Evolutionary conservation across 176 grass and related monocot genomes (phyloP).

Genomic region (Tillandsia fasciculata): DNA sequence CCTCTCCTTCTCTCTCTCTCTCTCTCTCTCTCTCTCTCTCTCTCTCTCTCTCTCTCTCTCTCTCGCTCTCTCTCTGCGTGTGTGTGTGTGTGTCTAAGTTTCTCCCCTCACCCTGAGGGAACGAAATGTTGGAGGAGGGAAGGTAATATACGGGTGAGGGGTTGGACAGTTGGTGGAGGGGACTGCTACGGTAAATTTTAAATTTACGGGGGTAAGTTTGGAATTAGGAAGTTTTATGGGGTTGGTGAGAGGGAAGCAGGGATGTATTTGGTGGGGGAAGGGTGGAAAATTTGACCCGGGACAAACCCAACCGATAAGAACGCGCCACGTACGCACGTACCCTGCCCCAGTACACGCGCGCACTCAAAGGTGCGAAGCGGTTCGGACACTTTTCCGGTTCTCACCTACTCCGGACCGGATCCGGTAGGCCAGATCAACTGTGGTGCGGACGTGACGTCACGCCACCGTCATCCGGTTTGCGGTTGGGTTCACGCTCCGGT

Average conservation of each 20-base stretch:
- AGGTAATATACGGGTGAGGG: conserved; percentile 19
- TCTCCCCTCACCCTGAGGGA: conserved; percentile 30
- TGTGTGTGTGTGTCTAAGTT: not conserved
- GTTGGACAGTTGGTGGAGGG: conserved; percentile 23
- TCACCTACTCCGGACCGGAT: not conserved
- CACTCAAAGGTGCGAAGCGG: not conserved
- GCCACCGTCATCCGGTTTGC: not conserved
- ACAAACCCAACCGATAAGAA: conserved; percentile 1
- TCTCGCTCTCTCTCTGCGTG: too few species aligned
- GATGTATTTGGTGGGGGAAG: conserved; percentile 6
- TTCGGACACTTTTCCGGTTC: not conserved
- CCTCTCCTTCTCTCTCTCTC: not conserved
- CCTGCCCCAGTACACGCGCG: not conserved
- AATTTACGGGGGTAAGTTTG: not conserved
- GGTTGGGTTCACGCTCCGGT: conserved; percentile 1
- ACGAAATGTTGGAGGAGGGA: conserved; percentile 9
- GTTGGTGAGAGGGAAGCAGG: conserved; percentile 31
- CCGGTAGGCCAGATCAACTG: conserved; percentile 26
- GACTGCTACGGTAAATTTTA: not conserved
- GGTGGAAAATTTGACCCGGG: not conserved
- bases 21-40: not conserved
- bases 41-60: not conserved
- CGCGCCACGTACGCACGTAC: conserved; percentile 3
- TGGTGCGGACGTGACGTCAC: not conserved
- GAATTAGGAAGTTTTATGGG: not conserved